Evolutionary conservation across 208 protist species (phyloP), one percentile per base, ranked within the genome.

Genomic region (Wallacemonas collosoma): DNA sequence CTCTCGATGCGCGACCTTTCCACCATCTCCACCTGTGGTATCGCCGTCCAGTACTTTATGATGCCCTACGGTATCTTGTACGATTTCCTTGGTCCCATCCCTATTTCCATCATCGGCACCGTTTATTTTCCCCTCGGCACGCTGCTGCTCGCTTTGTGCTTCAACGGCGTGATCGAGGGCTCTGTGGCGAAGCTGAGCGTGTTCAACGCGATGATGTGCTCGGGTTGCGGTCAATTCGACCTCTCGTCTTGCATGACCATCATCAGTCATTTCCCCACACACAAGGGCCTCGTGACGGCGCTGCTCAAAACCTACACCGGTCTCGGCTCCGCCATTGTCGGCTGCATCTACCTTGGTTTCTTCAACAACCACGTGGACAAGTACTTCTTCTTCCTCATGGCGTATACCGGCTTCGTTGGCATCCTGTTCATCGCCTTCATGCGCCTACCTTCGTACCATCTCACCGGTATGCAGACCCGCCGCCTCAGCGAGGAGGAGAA

Each of bases 371-470:
- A 77, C 6, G 55, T 69, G 1, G 68, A 53, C 39, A 43, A 70
- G 55, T 85, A 80, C 54, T 82, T 93, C 63, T 89, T 82, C 74
- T 88, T 90, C 65, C 70, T 93, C 58, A 66, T 79, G 26, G 68
- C 57, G 26, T 58, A 82, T 45, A 67, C 66, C 4, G 61, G 76
- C 35, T 44, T 80, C 12, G 62, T 74, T 11, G 66, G 68, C 38
- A 53, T 82, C 12, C 61, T 86, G 44, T 77, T 68, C 56, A 54
- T 79, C 41, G 6, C 80, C 64, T 77, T 83, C 48, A 68, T 92
- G 69, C 80, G 82, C 35, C 72, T 88, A 40, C 81, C 87, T 26
- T 56, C 69, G 43, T 91, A 91, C 73, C 78, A 89, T 45, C 72
- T 91, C 9, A 80, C 74, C 38, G 81, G 81, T 17, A 79, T 72